Percentiles rank a stretch among this genome's conserved stretches.
Conservation (phyloP, 495 filamentous ascomycete genomes). For the Aspergillus sparsus region DNA sequence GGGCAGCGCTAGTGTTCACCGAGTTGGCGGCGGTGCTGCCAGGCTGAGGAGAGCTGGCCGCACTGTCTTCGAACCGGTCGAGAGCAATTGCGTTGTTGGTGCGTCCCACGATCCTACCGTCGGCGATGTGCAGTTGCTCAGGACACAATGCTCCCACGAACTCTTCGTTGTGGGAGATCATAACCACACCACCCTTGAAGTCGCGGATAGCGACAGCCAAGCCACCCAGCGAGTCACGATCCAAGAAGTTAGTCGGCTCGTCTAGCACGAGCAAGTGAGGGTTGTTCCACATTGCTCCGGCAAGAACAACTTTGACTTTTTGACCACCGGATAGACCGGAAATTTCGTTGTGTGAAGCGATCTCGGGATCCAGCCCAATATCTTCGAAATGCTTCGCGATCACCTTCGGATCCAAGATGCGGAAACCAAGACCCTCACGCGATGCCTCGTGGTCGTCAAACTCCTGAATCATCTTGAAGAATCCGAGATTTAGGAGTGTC, state of each 20-base stretch:
- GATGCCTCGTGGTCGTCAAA: conserved; percentile 98
- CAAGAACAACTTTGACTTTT: conserved; percentile 98
- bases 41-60: conserved; percentile 59
- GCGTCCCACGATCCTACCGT: conserved; percentile 82
- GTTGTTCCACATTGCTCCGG: conserved; percentile 99
- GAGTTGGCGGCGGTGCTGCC: conserved; percentile 55
- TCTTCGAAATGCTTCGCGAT: conserved; percentile 99
- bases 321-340: conserved; percentile 97
- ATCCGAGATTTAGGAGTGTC: conserved; percentile 81
- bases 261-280: conserved; percentile 96
- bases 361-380: conserved; percentile 91
- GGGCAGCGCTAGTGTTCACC: conserved; percentile 59
- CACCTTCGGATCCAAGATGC: conserved; percentile 84
- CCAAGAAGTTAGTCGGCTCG: conserved; percentile 99
- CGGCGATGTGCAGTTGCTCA: conserved; percentile 92
- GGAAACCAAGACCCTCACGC: conserved; percentile 94
- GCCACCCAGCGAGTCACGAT: conserved; percentile 94
- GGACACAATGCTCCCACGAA: conserved; percentile 93
- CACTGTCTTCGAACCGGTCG: conserved; percentile 85
- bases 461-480: conserved; percentile 91
- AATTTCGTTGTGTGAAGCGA: conserved; percentile 98
- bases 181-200: conserved; percentile 95
- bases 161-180: conserved; percentile 99
- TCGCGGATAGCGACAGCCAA: conserved; percentile 95
- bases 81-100: conserved; percentile 68